phyloP scores from a whole-genome alignment of 225 moss, liverwort and hornwort species.

The Neckera pumila region DNA sequence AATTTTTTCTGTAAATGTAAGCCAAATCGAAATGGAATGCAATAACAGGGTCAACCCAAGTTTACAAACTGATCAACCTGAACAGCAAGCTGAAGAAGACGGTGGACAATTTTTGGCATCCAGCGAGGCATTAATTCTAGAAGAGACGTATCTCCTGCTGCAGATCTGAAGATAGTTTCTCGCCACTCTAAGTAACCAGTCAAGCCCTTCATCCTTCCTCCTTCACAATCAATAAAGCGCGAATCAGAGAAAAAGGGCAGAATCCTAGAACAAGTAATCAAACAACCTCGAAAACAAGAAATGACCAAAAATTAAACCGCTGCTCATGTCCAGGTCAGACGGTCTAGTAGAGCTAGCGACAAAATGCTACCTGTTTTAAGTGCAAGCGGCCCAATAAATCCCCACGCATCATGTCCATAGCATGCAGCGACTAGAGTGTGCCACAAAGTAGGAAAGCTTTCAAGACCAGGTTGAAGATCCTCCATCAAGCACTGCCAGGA shows the following conservation, averaged over 20 bases:
- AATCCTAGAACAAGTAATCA: not conserved
- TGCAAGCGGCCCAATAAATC: slow-evolving; percentile 32
- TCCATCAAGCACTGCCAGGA: slow-evolving; percentile 74
- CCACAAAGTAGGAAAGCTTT: slow-evolving; percentile 76
- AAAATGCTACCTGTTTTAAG: slow-evolving; percentile 40
- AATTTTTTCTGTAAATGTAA: not conserved
- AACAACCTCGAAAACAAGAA: not conserved
- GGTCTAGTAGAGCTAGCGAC: not conserved
- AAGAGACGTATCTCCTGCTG: slow-evolving; percentile 67
- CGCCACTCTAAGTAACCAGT: slow-evolving; percentile 78
- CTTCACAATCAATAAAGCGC: slow-evolving; percentile 5
- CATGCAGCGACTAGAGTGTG: slow-evolving; percentile 55
- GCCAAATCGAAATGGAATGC: not conserved
- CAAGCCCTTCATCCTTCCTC: slow-evolving; percentile 46
- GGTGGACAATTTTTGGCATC: slow-evolving; percentile 62
- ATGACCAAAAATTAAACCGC: not conserved
- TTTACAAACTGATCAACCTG: slow-evolving; percentile 25
- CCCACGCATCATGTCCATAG: slow-evolving; percentile 50
- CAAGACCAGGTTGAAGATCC: slow-evolving; percentile 59
- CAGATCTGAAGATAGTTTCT: slow-evolving; percentile 62
- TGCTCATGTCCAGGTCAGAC: not conserved
- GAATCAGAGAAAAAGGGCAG: not conserved
- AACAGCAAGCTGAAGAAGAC: slow-evolving; percentile 63
- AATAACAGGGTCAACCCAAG: not conserved
- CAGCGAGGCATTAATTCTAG: slow-evolving; percentile 71